Base-by-base conservation (phyloP, 208 protist species). In the Leishmania tarentolae region DNA sequence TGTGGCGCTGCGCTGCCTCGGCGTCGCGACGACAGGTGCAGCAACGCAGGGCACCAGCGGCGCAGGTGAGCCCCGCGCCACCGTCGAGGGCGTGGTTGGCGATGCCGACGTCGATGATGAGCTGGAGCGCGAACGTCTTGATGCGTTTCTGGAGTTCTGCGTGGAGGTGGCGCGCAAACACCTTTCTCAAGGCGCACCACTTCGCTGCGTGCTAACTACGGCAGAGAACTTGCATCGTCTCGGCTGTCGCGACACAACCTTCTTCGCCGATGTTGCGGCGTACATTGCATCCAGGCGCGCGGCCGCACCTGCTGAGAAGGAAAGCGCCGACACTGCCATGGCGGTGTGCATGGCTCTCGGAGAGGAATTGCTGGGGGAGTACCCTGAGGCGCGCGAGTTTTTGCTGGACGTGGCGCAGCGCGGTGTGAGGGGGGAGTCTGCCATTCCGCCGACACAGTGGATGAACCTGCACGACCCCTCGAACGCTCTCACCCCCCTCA, bases 401-500 rank as follows among this genome's bases (percentile, higher is more conserved):
- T 75, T 97, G 59, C 74, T 88, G 19, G 80, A 84, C 31, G 89
- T 94, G 42, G 86, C 57, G 68, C 66, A 76, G 57, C 61, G 74
- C 0, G 90, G 91, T 47, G 57, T 85, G 50, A 81, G 83, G 28
- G 88, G 80, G 35, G 89, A 97, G 66, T n/a, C 86, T 65, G 21
- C 82, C 17, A 82, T 95, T 37, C 37, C 78, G 21, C 93, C 92
- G 69, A 92, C 85, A 2, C 80, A 86, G 72, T 97, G 94, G 92
- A 92, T 95, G 93, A 86, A 93, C 68, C 75, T 88, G 42, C 89
- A 96, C 78, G 94, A 96, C 79, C 94, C 91, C 21, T 44, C 79
- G 42, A 91, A 91, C 83, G 77, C 82, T n/a, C 65, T 95, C 24
- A 44, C 85, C 1, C 91, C 91, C 8, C 81, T 91, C 37, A 96